These are phyloP conservation scores for Alternaria novae-zelandiae DNA, from an alignment of 2,329 filamentous ascomycete species.

Conservation along the genomic window DNA sequence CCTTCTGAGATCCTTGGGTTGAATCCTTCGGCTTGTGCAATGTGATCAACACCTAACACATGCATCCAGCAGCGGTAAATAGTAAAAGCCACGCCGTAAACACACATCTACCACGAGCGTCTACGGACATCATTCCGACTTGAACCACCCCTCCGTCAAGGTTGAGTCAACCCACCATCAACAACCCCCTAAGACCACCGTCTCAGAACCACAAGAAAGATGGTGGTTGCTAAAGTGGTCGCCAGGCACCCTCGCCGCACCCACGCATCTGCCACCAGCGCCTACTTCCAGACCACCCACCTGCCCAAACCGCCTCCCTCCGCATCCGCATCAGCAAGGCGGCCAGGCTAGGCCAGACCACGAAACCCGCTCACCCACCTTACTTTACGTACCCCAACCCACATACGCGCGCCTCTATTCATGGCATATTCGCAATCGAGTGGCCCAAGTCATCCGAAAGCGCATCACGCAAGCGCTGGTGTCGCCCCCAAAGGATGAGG, in stretches of 20 bases:
- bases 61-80: neutral
- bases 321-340: neutral
- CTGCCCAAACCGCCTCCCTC: neutral
- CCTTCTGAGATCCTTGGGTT: neutral
- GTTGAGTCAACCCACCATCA: neutral
- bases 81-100: neutral
- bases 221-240: neutral
- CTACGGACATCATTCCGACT: neutral
- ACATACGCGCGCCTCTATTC: conserved; percentile 1
- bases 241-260: conserved; percentile 5
- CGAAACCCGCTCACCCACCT: neutral
- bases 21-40: neutral
- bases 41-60: neutral
- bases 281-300: conserved; percentile 3
- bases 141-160: neutral
- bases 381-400: neutral
- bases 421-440: neutral
- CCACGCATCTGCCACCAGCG: conserved; percentile 15
- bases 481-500: neutral
- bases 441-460: neutral
- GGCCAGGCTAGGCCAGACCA: neutral
- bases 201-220: conserved; percentile 1
- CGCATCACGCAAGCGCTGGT: conserved; percentile 9
- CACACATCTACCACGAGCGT: conserved; percentile 13
- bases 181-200: neutral